Base-by-base conservation (phyloP, 108 stramenopile genomes). In the Cyclotella distinguenda region DNA sequence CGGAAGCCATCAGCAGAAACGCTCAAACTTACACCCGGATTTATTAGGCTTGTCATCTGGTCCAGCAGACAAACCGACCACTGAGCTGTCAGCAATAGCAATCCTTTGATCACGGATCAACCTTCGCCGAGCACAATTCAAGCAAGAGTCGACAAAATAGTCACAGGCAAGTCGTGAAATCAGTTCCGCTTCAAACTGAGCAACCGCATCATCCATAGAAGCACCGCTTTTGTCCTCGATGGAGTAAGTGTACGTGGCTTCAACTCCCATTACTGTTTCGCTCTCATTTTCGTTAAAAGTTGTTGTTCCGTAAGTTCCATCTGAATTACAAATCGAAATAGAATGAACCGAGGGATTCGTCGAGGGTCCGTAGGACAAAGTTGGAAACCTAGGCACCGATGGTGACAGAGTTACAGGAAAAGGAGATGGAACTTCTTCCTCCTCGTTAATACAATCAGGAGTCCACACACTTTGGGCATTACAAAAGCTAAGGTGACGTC, bases 401-500 rank as follows among this genome's bases (percentile, higher is more conserved):
- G 56, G 51, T 15, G 27, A 16, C 18, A 30, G 48, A n/a, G 66
- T 51, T 2, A 46, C 52, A 3, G 72, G 64, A 4, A 33, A 31
- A 28, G 30, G 39, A 33, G 34, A 47, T 26, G 54, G 48, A 57
- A 7, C 43, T 42, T 23, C 27, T 6, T n/a, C 34, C 10, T 35
- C 23, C 12, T n/a, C 60, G 6, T 54, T 36, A 34, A 38, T 7
- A 47, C 76, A 77, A 13, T 34, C 28, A 22, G 63, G 51, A 9
- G 57, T 60, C 76, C 68, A 70, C 19, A 70, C 68, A 35, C 64
- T 66, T 39, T 65, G 27, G 18, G 58, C 43, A 60, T 77, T 77
- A 50, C 76, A 77, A 60, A 77, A 77, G n/a, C 48, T 56, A 16
- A 77, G 11, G n/a, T n/a, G n/a, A n/a, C n/a, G n/a, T n/a, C n/a